Percentiles rank a stretch among this genome's conserved stretches.
These are phyloP conservation scores for Ophiognomonia clavigignenti-juglandacearum DNA, from an alignment of 2,329 filamentous ascomycete genomes.

Conservation along the genomic window DNA sequence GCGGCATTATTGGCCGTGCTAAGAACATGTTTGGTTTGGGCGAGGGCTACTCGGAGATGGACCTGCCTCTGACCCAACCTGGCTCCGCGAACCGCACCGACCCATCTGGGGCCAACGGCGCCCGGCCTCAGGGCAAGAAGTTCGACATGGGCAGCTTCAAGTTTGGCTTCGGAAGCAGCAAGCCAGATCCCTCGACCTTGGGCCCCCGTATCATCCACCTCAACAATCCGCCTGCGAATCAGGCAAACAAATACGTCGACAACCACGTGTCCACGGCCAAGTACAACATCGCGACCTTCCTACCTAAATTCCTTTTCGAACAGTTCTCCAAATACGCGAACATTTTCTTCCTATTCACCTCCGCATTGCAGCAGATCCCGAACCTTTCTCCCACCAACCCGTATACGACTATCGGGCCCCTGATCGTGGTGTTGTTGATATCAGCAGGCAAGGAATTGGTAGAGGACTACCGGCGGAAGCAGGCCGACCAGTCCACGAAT, in stretches of 20 bases:
- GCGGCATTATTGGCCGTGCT: conserved; percentile 78
- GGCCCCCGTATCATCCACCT: conserved; percentile 90
- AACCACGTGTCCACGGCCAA: conserved; percentile 98
- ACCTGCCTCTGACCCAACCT: conserved; percentile 84
- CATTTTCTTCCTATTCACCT: conserved; percentile 98
- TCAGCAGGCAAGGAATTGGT: conserved; percentile 92
- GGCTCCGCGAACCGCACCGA: conserved; percentile 35
- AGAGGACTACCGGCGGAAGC: conserved; percentile 87
- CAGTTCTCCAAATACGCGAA: conserved; percentile 99
- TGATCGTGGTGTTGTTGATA: conserved; percentile 84
- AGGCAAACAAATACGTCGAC: conserved; percentile 83
- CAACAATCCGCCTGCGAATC: conserved; percentile 93
- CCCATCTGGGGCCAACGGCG: conserved; percentile 27
- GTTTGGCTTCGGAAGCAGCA: conserved; percentile 82
- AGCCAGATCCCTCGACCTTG: conserved; percentile 83
- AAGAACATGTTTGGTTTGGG: conserved; percentile 91
- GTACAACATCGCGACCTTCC: conserved; percentile 88
- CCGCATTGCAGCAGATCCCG: conserved; percentile 89
- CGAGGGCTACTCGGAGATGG: conserved; percentile 93
- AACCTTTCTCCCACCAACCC: conserved; percentile 90
- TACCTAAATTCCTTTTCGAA: conserved; percentile 96
- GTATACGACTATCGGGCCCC: conserved; percentile 95
- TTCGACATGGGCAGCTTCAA: conserved; percentile 77
- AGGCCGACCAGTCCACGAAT: conserved; percentile 82
- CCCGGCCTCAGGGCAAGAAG: conserved; percentile 41